These are phyloP conservation scores for Malbranchea zuffiana DNA, from an alignment of 2,329 filamentous ascomycete genomes.

Conservation along the genomic window DNA sequence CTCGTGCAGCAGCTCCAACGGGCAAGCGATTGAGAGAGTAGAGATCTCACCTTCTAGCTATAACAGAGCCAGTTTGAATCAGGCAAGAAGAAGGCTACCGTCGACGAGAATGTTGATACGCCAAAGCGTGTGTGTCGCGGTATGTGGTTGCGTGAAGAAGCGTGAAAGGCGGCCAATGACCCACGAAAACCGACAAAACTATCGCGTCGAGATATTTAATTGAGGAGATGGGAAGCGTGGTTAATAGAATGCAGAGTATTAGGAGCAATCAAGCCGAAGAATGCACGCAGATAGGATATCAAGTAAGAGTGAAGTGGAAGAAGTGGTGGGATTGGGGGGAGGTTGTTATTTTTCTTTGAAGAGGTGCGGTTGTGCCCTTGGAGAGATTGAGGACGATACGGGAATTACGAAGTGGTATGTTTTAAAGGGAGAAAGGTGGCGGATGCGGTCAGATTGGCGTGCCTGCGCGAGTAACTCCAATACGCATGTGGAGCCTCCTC, in stretches of 20 bases:
- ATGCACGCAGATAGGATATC: conserved; percentile 1
- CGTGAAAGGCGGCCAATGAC: not conserved
- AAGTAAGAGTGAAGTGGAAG: conserved; percentile 2
- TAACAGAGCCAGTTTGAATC: not conserved
- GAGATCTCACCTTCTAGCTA: not conserved
- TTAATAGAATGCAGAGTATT: conserved; percentile 6
- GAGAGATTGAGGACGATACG: conserved; percentile 5
- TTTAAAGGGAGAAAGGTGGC: conserved; percentile 3
- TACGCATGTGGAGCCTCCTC: conserved; percentile 4
- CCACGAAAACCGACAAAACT: conserved; percentile 6
- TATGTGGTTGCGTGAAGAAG: not conserved
- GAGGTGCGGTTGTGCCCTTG: conserved; percentile 9
- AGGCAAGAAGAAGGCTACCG: not conserved
- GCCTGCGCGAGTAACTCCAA: conserved; percentile 9
- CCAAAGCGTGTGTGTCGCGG: conserved; percentile 1
- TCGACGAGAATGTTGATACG: not conserved
- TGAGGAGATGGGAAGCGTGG: not conserved
- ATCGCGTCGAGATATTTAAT: conserved; percentile 8
- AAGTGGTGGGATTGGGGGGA: conserved; percentile 3
- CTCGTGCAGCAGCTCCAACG: too few relatives aligned
- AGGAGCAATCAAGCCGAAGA: conserved; percentile 2
- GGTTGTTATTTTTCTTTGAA: conserved; percentile 8
- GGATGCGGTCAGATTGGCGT: conserved; percentile 5
- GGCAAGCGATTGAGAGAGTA: not conserved
- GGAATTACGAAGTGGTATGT: conserved; percentile 3